Conservation (phyloP, 1,284 basidiomycete genomes). For the Cystobasidiaceae sp. region DNA sequence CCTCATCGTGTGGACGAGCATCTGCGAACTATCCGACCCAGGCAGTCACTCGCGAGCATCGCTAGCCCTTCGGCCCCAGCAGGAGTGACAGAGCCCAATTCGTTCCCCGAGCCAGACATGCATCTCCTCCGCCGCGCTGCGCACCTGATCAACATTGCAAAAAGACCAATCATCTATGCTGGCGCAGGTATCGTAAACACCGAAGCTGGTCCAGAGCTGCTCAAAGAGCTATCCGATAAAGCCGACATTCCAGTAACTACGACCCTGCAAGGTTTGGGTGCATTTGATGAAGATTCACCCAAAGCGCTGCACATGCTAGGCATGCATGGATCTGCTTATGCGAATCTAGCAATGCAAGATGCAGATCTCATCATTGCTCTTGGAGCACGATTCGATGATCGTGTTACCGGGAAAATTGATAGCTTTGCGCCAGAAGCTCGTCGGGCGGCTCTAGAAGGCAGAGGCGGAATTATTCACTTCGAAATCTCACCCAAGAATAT, state of each 20-base stretch:
- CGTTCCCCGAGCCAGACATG: conserved; percentile 52
- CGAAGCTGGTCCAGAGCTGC: conserved; percentile 73
- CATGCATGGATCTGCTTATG: conserved; percentile 97
- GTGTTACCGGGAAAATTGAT: conserved; percentile 88
- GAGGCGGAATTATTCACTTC: conserved; percentile 97
- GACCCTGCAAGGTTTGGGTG: conserved; percentile 89
- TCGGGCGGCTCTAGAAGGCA: conserved; percentile 76
- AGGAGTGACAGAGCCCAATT: neutral
- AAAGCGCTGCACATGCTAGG: conserved; percentile 94
- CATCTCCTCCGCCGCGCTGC: conserved; percentile 75
- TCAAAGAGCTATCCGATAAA: conserved; percentile 71
- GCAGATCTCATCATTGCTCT: conserved; percentile 97
- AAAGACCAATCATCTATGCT: conserved; percentile 88
- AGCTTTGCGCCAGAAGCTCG: conserved; percentile 85
- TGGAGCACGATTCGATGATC: conserved; percentile 94
- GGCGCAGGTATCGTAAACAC: conserved; percentile 85
- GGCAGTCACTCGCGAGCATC: conserved; percentile 1
- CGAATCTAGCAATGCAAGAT: conserved; percentile 94
- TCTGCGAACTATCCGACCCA: conserved; percentile 17
- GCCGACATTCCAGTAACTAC: conserved; percentile 97
- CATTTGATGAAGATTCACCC: conserved; percentile 82
- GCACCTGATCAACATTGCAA: conserved; percentile 81
- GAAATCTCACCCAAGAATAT: conserved; percentile 98
- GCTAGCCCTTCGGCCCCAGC: conserved; percentile 30
- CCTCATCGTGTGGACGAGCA: conserved; percentile 54